phyloP scores from a whole-genome alignment of 345 rosid species.

The Combretum micranthum region DNA sequence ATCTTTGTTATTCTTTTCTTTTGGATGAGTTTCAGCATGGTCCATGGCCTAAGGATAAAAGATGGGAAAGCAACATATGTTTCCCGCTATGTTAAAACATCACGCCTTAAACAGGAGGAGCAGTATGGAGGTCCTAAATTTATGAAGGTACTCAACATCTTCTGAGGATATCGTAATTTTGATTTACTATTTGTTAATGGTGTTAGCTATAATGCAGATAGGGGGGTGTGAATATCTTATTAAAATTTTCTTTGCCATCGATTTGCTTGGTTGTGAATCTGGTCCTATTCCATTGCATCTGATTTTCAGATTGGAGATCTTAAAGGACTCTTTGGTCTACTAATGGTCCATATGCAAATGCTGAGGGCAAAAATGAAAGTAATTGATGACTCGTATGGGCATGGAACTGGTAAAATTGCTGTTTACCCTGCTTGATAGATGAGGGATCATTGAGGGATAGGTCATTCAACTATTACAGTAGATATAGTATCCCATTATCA shows the following conservation, averaged over 20 bases:
- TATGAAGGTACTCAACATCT: constrained; percentile 53
- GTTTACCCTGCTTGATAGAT: no score
- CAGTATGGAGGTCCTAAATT: constrained; percentile 70
- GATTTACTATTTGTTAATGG: no score
- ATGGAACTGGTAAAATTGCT: constrained; percentile 56
- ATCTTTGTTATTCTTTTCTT: background rate
- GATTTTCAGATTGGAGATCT: constrained; percentile 73
- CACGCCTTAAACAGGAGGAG: constrained; percentile 82
- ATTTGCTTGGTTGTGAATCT: no score
- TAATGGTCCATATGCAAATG: constrained; percentile 60
- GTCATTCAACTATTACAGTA: no score
- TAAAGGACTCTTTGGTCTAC: constrained; percentile 75
- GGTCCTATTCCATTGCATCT: background rate
- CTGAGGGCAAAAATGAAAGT: constrained; percentile 65
- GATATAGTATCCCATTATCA: no score
- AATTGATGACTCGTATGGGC: constrained; percentile 65
- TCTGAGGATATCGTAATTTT: no score
- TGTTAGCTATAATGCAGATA: no score
- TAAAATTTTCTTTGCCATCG: no score
- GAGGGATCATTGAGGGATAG: no score
- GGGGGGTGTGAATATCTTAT: no score
- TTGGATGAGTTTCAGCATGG: constrained; percentile 53
- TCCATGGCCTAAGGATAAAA: constrained; percentile 83
- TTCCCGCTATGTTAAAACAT: constrained; percentile 70
- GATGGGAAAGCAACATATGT: constrained; percentile 91